phyloP scores from a whole-genome alignment of 2,329 filamentous ascomycete species.

The Conoideocrella luteorostrata region DNA sequence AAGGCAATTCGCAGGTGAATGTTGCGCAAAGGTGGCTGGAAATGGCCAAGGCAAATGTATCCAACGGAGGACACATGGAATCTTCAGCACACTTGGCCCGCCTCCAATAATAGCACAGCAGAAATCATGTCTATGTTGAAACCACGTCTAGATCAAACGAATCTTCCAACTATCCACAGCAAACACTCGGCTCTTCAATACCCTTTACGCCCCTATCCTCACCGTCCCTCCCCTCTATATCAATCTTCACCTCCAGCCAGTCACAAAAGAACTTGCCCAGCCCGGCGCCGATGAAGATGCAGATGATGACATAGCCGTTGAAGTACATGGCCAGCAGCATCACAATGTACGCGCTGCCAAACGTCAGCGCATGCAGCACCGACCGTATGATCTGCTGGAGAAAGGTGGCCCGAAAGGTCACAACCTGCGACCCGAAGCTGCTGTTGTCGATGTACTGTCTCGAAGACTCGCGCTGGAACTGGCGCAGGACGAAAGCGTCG shows the following conservation, averaged over 20 bases:
- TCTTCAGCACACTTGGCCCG: too few species aligned
- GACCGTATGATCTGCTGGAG: slow-evolving; percentile 61
- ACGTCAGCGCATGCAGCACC: slow-evolving; percentile 61
- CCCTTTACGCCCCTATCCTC: slow-evolving; percentile 20
- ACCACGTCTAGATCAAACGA: background rate
- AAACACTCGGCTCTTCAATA: slow-evolving; percentile 40
- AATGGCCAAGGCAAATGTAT: too few species aligned
- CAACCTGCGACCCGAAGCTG: slow-evolving; percentile 15
- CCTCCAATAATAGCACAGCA: too few species aligned
- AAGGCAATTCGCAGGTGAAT: too few species aligned
- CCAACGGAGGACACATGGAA: too few species aligned
- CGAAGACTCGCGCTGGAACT: slow-evolving; percentile 30
- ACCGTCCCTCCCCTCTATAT: slow-evolving; percentile 20
- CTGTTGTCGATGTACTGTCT: slow-evolving; percentile 15
- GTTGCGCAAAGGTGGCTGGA: too few species aligned
- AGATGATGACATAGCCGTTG: slow-evolving; percentile 70
- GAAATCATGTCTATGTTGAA: background rate
- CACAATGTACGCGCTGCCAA: slow-evolving; percentile 69
- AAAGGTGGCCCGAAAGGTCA: slow-evolving; percentile 47
- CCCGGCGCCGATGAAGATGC: slow-evolving; percentile 55
- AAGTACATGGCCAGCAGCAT: slow-evolving; percentile 63
- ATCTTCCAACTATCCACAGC: slow-evolving; percentile 32
- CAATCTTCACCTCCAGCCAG: slow-evolving; percentile 42
- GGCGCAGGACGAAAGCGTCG: slow-evolving; percentile 56
- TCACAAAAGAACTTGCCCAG: slow-evolving; percentile 49